These are phyloP conservation scores for Basipetospora chlamydospora DNA, from an alignment of 2,329 filamentous ascomycete species.

Conservation along the genomic window DNA sequence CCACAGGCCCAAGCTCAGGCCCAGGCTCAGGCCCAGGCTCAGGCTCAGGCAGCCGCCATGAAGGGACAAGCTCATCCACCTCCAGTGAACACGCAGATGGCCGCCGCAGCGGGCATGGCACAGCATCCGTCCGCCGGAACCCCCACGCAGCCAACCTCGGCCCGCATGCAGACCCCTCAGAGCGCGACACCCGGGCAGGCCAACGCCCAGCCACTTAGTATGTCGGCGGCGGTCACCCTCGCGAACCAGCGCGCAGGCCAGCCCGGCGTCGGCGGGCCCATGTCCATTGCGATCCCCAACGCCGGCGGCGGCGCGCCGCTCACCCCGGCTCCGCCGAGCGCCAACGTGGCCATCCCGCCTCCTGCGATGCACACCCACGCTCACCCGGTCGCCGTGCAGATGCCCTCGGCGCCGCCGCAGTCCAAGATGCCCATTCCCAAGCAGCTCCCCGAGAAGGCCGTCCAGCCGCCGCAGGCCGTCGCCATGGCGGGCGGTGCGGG, in stretches of 20 bases:
- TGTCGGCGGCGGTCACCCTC: slow-evolving; percentile 33
- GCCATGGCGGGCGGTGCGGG: slow-evolving; percentile 47
- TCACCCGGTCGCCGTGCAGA: slow-evolving; percentile 1
- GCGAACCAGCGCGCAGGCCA: slow-evolving; percentile 26
- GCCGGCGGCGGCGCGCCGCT: slow-evolving; percentile 21
- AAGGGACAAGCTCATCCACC: slow-evolving; percentile 13
- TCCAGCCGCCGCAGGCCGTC: slow-evolving; percentile 59
- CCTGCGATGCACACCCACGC: background rate
- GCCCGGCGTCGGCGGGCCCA: slow-evolving; percentile 6
- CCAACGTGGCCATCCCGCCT: slow-evolving; percentile 22
- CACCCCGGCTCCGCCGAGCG: slow-evolving; percentile 12
- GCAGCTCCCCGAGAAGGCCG: slow-evolving; percentile 52
- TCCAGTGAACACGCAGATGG: slow-evolving; percentile 30
- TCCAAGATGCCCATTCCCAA: slow-evolving; percentile 73
- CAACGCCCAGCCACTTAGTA: slow-evolving; percentile 27
- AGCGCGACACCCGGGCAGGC: slow-evolving; percentile 23
- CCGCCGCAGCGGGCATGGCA: slow-evolving; percentile 21
- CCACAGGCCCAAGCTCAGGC: slow-evolving; percentile 11
- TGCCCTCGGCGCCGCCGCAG: slow-evolving; percentile 18
- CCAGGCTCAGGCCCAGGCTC: slow-evolving; percentile 10
- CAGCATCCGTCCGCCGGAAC: slow-evolving; percentile 28
- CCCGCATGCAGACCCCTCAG: slow-evolving; percentile 36
- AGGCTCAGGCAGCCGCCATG: slow-evolving; percentile 12
- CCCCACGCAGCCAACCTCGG: slow-evolving; percentile 32
- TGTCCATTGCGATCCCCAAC: too few species aligned